Base-by-base conservation (phyloP, 352 stramenopile species). In the Pythium biforme region DNA sequence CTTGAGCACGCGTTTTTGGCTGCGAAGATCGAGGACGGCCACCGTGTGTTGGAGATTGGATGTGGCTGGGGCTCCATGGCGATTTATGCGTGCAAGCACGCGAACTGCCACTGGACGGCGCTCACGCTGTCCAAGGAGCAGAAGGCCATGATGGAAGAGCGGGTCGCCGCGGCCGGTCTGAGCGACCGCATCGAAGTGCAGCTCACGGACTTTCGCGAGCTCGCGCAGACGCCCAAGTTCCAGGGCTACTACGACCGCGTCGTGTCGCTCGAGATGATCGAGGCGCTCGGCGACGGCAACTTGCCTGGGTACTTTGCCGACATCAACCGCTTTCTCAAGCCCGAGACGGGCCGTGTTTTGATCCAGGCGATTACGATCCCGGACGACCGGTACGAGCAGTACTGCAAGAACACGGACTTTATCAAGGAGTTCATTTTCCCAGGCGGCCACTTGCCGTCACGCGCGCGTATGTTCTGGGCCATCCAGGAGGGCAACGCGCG, bases 181-280 rank as follows among this genome's bases (percentile, higher is more conserved):
- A 55, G 60, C 26, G 68, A 74, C 45, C 66, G 66, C 34, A 63
- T 69, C 29, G 55, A 68, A 25, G 66, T 74, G 26, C 41, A 66
- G 41, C 62, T 69, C 14, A 71, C 68, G 1, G 58, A 74, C 59
- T 69, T 71, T 37, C 58, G 66, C 37, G 68, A 69, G 45, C 62
- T 69, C 4, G 68, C 68, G 26, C 59, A 63, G 40, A 60, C 53
- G 40, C 20, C 63, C 9, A 49, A 37, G 39, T 61, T 58, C 56
- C 52, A 33, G 6, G 56, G 39, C 25, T 57, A 31, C 17, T 70
- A 53, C 43, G 63, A 70, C 26, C 63, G 63, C 19, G 56, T 70
- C 22, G 63, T 70, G n/a, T 70, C 68, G n/a, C 53, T 71, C n/a
- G 68, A 74, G 59, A 71, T 74, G 68, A 74, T 74, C 49, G 68